phyloP scores from a whole-genome alignment of 83 land plant species.

The Picea abies region DNA sequence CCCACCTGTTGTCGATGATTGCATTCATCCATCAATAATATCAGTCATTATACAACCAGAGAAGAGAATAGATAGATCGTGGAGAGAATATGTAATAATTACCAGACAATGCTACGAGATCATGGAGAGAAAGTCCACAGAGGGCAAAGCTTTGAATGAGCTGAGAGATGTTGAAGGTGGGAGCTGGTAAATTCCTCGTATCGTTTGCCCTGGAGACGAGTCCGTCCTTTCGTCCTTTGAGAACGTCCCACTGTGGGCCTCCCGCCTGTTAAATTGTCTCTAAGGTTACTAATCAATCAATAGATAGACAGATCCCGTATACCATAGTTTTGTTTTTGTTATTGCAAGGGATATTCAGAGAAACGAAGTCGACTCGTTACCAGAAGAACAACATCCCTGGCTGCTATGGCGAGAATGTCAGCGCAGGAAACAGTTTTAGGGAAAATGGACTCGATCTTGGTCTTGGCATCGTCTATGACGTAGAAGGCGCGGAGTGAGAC shows the following conservation, averaged over 20 bases:
- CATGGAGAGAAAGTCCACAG: constrained; percentile 32
- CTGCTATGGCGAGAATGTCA: constrained; percentile 55
- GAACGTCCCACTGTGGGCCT: constrained; percentile 48
- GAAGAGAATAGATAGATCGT: background rate
- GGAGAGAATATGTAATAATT: background rate
- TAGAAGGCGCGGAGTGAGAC: constrained; percentile 40
- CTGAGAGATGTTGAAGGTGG: no score
- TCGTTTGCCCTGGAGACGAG: constrained; percentile 30
- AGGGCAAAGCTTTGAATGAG: constrained; percentile 39
- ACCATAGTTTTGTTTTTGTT: background rate
- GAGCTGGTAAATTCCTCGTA: constrained; percentile 33
- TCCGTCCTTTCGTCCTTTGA: constrained; percentile 51
- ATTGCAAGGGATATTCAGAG: no score
- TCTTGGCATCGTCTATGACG: constrained; percentile 48
- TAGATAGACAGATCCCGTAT: background rate
- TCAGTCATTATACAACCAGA: background rate
- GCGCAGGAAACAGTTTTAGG: constrained; percentile 58
- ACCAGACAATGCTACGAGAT: constrained; percentile 42
- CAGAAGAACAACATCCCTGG: constrained; percentile 51
- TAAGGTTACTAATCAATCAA: no score
- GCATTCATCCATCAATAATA: no score
- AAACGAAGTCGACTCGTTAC: constrained; percentile 15
- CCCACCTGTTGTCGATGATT: no score
- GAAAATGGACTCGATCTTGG: constrained; percentile 39
- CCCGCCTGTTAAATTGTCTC: constrained; percentile 22